Evolutionary conservation across 768 basidiomycete species (phyloP), one percentile per base, ranked within the genome.

Genomic region (Sistotremastrum suecicum): DNA sequence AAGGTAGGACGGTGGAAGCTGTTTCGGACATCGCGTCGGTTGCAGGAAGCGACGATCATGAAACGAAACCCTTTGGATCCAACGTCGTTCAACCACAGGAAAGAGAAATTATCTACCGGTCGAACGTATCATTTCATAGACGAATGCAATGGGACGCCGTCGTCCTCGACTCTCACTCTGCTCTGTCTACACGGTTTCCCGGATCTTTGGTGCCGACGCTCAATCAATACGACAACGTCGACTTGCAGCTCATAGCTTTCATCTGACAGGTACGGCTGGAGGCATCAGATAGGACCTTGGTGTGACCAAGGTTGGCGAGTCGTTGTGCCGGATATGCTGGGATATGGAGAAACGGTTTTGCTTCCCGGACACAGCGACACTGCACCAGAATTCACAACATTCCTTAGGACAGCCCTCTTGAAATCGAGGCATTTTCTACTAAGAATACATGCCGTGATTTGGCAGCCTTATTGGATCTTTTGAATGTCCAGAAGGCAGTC

Each of bases 181-280:
- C 66, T 87, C n/a, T 81, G 80, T 56, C 50, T 87, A 11, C 86
- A 89, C 55, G 85, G 86, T 1, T 87, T 88, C 57, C 85, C 86
- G 9, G 86, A 88, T 55, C 58, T 67, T 34, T 70, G 67, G 70
- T 68, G 48, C 39, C 44, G 20, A 20, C 20, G 8, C 33, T 34
- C 32, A 20, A 34, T 4, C n/a, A 11, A 12, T 20, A 4, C 7
- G 5, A 30, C n/a, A 7, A 28, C 9, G 6, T 30, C 6, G n/a
- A 46, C 9, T 5, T 4, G 29, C 9, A 10, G 29, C 39, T 40
- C 7, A 40, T 11, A 40, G 20, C 37, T 47, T 7, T 41, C 29
- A 48, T 44, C 35, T n/a, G 3, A 6, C 39, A 78, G 77, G 76
- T 84, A 78, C 58, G 80, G 80, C 34, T 86, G 82, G 82, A 67